These are phyloP conservation scores for Acanthamoeba castellanii DNA, from an alignment of 208 protist species.

Conservation along the genomic window DNA sequence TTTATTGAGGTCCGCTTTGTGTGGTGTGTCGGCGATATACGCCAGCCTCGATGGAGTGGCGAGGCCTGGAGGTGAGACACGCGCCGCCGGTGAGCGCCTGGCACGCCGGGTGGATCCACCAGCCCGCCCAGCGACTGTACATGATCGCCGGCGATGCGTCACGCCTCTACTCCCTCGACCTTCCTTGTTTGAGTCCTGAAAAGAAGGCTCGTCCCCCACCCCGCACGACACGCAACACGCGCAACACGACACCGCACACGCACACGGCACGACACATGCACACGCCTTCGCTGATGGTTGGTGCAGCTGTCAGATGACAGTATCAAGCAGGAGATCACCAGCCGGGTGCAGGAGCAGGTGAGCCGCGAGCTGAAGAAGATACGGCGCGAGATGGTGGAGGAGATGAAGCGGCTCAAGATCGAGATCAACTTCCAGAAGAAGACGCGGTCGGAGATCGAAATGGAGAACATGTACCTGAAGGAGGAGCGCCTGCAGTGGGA, in stretches of 20 bases:
- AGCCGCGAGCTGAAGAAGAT: constrained; percentile 82
- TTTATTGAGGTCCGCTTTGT: not conserved
- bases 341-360: constrained; percentile 84
- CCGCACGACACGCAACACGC: no score
- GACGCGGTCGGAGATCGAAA: not conserved
- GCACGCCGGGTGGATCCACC: not conserved
- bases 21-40: not conserved
- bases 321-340: constrained; percentile 76
- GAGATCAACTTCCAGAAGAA: constrained; percentile 54
- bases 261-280: no score
- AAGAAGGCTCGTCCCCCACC: not conserved
- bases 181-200: not conserved
- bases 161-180: not conserved
- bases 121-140: not conserved
- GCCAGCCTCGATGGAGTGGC: not conserved
- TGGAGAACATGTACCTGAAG: constrained; percentile 36
- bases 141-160: not conserved
- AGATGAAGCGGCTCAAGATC: constrained; percentile 60
- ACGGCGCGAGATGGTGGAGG: constrained; percentile 80
- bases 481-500: not conserved
- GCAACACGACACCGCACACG: no score
- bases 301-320: constrained; percentile 83
- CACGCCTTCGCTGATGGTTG: constrained; percentile 78
- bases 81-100: constrained; percentile 13
- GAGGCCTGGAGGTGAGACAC: not conserved